Percentiles rank a stretch among this genome's conserved stretches.
Evolutionary conservation across 257 asterid genomes (phyloP).

Genomic region (Euphrasia confusa): DNA sequence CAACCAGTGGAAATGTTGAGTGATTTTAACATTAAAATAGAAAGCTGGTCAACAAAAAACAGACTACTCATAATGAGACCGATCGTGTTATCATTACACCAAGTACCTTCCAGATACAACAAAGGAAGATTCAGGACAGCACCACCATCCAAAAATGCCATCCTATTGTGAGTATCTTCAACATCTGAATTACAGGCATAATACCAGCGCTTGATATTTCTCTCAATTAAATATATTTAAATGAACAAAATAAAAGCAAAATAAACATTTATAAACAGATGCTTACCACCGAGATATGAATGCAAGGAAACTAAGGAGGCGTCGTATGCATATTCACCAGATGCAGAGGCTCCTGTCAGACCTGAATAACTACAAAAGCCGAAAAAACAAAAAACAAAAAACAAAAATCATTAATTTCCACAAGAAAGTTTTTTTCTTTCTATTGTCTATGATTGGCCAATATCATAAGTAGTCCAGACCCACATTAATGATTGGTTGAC

Average conservation of each 20-base stretch:
- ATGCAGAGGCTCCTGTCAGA: constrained; percentile 55
- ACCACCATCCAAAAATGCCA: constrained; percentile 86
- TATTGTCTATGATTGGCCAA: background rate
- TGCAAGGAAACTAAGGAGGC: constrained; percentile 79
- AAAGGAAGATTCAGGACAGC: constrained; percentile 66
- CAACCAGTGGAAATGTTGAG: background rate
- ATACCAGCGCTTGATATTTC: constrained; percentile 22
- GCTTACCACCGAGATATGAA: constrained; percentile 88
- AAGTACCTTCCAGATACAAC: constrained; percentile 71
- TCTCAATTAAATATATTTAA: constrained; percentile 11
- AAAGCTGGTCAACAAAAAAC: constrained; percentile 1
- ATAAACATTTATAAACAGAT: background rate
- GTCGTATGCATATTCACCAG: constrained; percentile 63
- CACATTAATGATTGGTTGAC: background rate
- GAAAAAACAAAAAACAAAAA: constrained; percentile 20
- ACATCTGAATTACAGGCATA: constrained; percentile 47
- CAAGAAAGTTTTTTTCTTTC: background rate
- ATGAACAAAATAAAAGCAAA: constrained; percentile 10
- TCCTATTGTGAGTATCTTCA: constrained; percentile 75
- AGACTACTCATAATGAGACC: background rate
- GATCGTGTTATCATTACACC: constrained; percentile 13
- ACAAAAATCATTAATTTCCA: constrained; percentile 18
- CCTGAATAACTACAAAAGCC: constrained; percentile 33
- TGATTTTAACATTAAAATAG: constrained; percentile 10
- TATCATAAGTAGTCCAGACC: background rate